Base-by-base conservation (phyloP, 108 stramenopile species). In the Phaeodactylum tricornutum region DNA sequence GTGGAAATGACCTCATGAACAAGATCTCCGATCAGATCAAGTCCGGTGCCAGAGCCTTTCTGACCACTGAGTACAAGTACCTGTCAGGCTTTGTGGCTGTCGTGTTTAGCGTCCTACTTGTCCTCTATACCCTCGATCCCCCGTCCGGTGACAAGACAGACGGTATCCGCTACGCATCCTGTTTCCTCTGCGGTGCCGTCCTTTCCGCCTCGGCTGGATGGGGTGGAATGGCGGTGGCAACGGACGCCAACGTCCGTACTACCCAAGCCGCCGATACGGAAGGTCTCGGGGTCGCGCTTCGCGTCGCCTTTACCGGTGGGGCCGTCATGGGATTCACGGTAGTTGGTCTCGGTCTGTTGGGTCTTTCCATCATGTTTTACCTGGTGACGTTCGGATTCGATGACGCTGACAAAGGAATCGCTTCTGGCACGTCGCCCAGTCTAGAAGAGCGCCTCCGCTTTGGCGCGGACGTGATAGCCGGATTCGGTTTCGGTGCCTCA, bases 401-500 rank as follows among this genome's bases (percentile, higher is more conserved):
- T 31, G 55, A 45, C 29, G 20, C 20, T 8, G 5, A 40, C 24
- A n/a, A n/a, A n/a, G 33, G 33, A 34, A 11, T 34, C 33, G 8
- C 11, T 8, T 12, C 11, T 11, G 33, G 12, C 8, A 11, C n/a
- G n/a, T n/a, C n/a, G n/a, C 48, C 48, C 6, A 25, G 26, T 8
- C 16, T 38, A 17, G 59, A 50, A 22, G 20, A 47, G 23, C 33
- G 43, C 15, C 36, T 67, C 24, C 36, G 32, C 4, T 56, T 56
- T 48, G 72, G 76, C 26, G 57, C 70, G 17, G 71, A 90, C 49
- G 20, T 46, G 21, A 64, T 96, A 33, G 81, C 92, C 44, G 94
- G 89, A 14, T 96, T 90, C 72, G 96, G 93, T 25, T 90, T 96
- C 48, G 96, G 96, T 19, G 96, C 89, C 4, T 94, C 93, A 21